phyloP scores from a whole-genome alignment of 495 filamentous ascomycete genomes.

The Choiromyces venosus region DNA sequence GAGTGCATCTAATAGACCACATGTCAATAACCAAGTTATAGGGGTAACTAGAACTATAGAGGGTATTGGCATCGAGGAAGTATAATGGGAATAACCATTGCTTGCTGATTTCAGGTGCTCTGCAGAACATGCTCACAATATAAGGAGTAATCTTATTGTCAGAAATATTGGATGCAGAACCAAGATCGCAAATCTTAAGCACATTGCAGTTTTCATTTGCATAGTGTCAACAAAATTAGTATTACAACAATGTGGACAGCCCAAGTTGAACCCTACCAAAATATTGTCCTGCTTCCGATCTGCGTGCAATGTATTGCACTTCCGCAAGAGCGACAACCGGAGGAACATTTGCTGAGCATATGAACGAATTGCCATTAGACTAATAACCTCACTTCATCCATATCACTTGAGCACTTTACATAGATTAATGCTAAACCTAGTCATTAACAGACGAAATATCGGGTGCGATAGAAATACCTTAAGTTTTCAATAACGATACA shows the following conservation, averaged over 20 bases:
- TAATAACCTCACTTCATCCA: constrained; percentile 79
- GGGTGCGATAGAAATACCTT: constrained; percentile 37
- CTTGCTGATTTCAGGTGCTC: constrained; percentile 93
- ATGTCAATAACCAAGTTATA: constrained; percentile 90
- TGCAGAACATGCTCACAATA: constrained; percentile 89
- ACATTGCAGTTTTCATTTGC: constrained; percentile 74
- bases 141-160: constrained; percentile 87
- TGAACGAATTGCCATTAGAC: constrained; percentile 71
- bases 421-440: constrained; percentile 77
- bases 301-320: constrained; percentile 86
- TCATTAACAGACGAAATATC: constrained; percentile 60
- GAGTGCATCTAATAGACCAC: no score
- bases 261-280: constrained; percentile 47
- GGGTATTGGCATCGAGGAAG: no score
- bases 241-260: neutral
- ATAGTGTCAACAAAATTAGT: constrained; percentile 41
- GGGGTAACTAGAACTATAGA: constrained; percentile 79
- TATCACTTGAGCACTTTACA: constrained; percentile 93
- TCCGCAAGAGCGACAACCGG: no score
- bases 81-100: no score
- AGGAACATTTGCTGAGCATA: constrained; percentile 92
- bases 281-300: constrained; percentile 97
- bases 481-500: constrained; percentile 95
- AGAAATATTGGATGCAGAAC: constrained; percentile 79
- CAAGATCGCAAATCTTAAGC: constrained; percentile 92